Base-by-base conservation (phyloP, 2,329 filamentous ascomycete genomes). In the Sporothrix euskadiensis region DNA sequence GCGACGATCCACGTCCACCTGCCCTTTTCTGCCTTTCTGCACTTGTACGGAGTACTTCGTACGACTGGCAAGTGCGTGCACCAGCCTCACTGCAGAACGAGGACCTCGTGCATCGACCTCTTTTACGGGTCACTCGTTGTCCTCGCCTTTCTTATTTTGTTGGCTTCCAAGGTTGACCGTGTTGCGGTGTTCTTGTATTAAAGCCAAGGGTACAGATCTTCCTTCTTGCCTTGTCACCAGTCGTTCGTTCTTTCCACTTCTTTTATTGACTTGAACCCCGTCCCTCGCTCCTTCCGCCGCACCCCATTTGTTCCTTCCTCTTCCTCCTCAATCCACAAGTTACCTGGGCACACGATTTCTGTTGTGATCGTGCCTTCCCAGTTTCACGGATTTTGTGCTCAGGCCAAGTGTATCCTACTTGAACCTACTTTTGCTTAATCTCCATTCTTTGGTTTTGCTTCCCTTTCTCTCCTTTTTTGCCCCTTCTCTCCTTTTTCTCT, bases 21-120 rank as follows among this genome's bases (percentile, higher is more conserved):
- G 65, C 71, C 71, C 49, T 47, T 73, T 73, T 73, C 54, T 73
- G 71, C 26, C 35, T 73, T 73, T 73, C 54, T 73, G 71, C 26
- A 14, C 16, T 4, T 30, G 22, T 57, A 22, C 4, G 12, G 10
- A 1, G 16, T 3, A 19, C 19, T 5, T 32, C 57, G 32, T 35
- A 19, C 30, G 19, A n/a, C 32, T 22, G 35, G 35, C 57, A 12
- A 39, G 35, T 32, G 35, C 35, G 7, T 35, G 44, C 44, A 66
- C 61, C 61, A 66, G 30, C 61, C 61, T 47, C 39, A 47, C 61
- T 66, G 61, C 39, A 47, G n/a, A 66, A 47, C 39, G 39, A 47
- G 22, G 10, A 26, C 39, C 6, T 12, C 6, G n/a, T 47, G 19
- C 61, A 22, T 66, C 39, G 41, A 19, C 39, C 39, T 47, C 16